Evolutionary conservation across 208 protist genomes (phyloP).

Genomic region (Balamuthia mandrillaris): DNA sequence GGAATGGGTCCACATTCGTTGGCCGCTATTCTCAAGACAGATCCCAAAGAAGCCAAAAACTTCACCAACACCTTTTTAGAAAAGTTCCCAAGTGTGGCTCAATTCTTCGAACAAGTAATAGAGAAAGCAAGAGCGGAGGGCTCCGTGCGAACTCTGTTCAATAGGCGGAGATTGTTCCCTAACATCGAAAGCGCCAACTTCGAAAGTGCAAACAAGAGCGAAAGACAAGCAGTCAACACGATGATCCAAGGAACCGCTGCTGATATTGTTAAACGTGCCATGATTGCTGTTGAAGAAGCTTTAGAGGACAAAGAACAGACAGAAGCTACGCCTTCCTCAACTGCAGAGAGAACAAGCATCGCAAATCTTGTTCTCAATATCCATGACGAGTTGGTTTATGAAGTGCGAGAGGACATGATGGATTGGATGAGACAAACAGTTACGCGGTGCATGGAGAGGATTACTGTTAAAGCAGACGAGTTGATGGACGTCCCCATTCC

Average conservation of each 20-base stretch:
- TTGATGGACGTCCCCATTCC: slow-evolving; percentile 9
- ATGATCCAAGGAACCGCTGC: slow-evolving; percentile 21
- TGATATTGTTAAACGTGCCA: slow-evolving; percentile 24
- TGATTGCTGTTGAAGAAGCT: slow-evolving; percentile 9
- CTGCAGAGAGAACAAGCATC: neutral
- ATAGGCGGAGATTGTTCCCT: neutral
- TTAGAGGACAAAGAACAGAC: too few species aligned
- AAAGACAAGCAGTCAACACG: too few species aligned
- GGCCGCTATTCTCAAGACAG: neutral
- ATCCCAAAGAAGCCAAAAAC: neutral
- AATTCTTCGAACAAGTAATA: neutral
- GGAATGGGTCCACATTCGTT: neutral
- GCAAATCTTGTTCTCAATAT: neutral
- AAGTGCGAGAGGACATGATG: slow-evolving; percentile 3
- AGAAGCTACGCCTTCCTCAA: too few species aligned
- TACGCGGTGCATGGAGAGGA: slow-evolving; percentile 27
- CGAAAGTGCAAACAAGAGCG: neutral
- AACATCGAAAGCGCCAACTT: neutral
- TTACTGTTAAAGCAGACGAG: neutral
- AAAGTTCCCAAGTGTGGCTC: neutral
- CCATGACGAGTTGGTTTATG: slow-evolving; percentile 17
- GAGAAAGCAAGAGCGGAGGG: neutral
- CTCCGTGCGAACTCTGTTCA: neutral
- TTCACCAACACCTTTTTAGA: slow-evolving; percentile 7
- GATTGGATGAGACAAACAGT: neutral